Base-by-base conservation (phyloP, 148 eudicot species). In the Polygonum maritimum region DNA sequence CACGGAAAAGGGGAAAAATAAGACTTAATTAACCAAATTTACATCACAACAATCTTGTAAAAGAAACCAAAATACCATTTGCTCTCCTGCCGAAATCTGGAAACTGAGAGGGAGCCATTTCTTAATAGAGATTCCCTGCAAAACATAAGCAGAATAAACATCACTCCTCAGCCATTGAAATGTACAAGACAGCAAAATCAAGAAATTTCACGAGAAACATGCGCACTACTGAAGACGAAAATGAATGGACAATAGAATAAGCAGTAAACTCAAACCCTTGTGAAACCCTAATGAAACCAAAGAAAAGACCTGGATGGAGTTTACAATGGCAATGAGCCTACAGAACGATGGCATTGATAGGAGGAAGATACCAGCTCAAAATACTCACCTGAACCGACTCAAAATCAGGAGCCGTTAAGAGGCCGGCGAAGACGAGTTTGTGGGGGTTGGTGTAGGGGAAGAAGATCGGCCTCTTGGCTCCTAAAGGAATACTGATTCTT, bases 71-170 rank as follows among this genome's bases (percentile, higher is more conserved):
- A 6, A 55, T 38, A 75, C 76, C 77, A 58, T 19, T 58, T 6
- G 77, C 77, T 75, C 69, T 75, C 70, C 51, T 58, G 18, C 77
- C 77, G 2, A 75, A 47, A 38, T 75, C 77, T 35, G 77, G 70
- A 45, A 58, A 75, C 22, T 48, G 77, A 2, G 48, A 35, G 10
- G 77, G 77, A 39, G 69, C 70, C 77, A 75, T 75, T 35, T 19
- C 49, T n/a, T n/a, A 1, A 71, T 45, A 48, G 18, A 7, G 49
- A 40, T 9, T 12, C 15, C 33, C 74, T 71, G 74, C 74, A 40
- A 19, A 41, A 16, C 38, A 62, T 62, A 33, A 62, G 31, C 69
- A 31, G 39, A 62, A 62, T 12, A 36, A 67, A 36, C 70, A 65
- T 58, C 22, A 6, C 60, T 54, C 60, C 31, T 54, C n/a, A 0